Conservation (phyloP, 768 basidiomycete species). For the Boletus edulis region DNA sequence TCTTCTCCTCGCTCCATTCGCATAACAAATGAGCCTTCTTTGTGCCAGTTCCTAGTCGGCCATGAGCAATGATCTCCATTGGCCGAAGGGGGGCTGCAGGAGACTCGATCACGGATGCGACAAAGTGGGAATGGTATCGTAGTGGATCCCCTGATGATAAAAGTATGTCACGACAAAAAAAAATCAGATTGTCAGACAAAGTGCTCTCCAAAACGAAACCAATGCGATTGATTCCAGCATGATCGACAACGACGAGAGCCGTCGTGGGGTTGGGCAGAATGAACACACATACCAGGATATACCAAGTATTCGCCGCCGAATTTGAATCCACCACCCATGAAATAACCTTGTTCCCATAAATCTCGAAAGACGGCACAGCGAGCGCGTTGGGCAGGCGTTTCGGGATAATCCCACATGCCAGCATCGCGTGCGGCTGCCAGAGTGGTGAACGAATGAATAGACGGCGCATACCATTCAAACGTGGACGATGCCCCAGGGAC, state of each 20-base stretch:
- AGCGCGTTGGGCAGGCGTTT: slow-evolving; percentile 62
- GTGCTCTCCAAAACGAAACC: too few species aligned
- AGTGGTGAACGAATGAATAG: slow-evolving; percentile 45
- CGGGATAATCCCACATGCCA: slow-evolving; percentile 77
- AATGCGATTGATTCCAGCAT: too few species aligned
- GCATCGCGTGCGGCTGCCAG: slow-evolving; percentile 61
- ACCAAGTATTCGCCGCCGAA: slow-evolving; percentile 97
- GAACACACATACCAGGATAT: slow-evolving; percentile 79
- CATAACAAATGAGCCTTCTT: slow-evolving; percentile 95
- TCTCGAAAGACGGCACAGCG: slow-evolving; percentile 77
- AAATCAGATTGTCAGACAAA: background rate
- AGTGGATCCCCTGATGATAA: slow-evolving; percentile 75
- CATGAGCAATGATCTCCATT: slow-evolving; percentile 95
- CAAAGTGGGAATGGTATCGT: slow-evolving; percentile 96
- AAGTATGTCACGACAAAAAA: background rate
- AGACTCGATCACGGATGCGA: slow-evolving; percentile 75
- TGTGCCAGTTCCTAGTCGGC: slow-evolving; percentile 92
- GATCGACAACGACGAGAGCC: background rate
- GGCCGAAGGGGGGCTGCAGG: slow-evolving; percentile 61
- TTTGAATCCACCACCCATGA: slow-evolving; percentile 85
- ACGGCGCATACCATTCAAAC: slow-evolving; percentile 66
- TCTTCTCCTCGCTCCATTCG: slow-evolving; percentile 75
- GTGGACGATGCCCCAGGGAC: slow-evolving; percentile 64
- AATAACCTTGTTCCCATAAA: slow-evolving; percentile 82
- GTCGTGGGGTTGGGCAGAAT: background rate